Percentiles rank a stretch among this genome's conserved stretches.
Conservation (phyloP, 202 grass and related monocot genomes). For the Eragrostis tef region DNA sequence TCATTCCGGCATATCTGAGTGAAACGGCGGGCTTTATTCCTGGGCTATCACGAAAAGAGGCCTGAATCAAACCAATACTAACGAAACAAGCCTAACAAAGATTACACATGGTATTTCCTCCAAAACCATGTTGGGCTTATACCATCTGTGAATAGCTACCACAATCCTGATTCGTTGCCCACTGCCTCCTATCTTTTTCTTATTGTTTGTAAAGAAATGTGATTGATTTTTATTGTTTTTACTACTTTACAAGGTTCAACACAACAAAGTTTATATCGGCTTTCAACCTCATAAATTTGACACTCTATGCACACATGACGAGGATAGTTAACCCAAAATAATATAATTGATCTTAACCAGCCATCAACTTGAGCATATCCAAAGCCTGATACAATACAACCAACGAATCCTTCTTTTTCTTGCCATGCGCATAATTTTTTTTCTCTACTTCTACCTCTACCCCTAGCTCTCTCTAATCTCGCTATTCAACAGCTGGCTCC, state of each 20-base stretch:
- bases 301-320: neutral
- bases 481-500: neutral
- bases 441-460: conserved; percentile 5
- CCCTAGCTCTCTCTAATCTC: conserved; percentile 16
- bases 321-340: neutral
- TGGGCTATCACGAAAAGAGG: too few relatives aligned
- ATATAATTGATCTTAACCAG: conserved; percentile 4
- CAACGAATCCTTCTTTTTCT: neutral
- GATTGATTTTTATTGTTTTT: neutral
- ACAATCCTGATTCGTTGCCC: too few relatives aligned
- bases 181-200: too few relatives aligned
- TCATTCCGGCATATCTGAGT: too few relatives aligned
- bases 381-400: neutral
- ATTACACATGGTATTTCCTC: too few relatives aligned
- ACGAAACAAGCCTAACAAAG: too few relatives aligned
- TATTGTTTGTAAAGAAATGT: too few relatives aligned
- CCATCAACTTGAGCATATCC: neutral
- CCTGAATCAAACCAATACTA: too few relatives aligned
- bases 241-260: neutral
- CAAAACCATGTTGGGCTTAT: too few relatives aligned
- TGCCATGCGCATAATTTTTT: conserved; percentile 19
- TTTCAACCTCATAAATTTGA: neutral
- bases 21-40: too few relatives aligned
- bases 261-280: neutral
- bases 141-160: too few relatives aligned